A percentile compares a stretch with the other conserved stretches of the same genome.
These are phyloP conservation scores for Citrus glauca DNA, from an alignment of 345 rosid genomes.

Conservation along the genomic window DNA sequence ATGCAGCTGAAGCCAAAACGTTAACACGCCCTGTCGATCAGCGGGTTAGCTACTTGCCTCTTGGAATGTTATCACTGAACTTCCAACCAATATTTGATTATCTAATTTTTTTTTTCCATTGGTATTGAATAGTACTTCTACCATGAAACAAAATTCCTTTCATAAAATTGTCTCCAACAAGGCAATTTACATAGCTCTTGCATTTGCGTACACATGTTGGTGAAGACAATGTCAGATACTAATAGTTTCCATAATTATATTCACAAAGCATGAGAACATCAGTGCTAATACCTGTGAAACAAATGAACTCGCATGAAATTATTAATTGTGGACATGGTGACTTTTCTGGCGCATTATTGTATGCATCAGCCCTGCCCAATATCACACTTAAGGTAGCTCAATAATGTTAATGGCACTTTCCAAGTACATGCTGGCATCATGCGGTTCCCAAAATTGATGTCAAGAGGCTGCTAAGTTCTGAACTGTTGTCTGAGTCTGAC, in stretches of 20 bases:
- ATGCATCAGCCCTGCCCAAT: neutral
- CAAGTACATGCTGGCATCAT: neutral
- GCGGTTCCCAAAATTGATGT: neutral
- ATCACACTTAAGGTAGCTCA: neutral
- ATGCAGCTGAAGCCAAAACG: conserved; percentile 33
- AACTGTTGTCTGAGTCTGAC: neutral
- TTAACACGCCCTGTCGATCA: conserved; percentile 45
- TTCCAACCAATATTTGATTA: neutral
- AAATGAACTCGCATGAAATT: neutral
- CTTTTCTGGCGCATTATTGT: neutral
- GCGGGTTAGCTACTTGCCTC: conserved; percentile 40
- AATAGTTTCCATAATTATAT: neutral
- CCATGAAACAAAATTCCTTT: neutral
- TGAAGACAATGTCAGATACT: neutral
- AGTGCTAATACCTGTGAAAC: neutral
- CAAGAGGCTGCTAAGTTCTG: neutral
- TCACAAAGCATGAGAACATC: neutral
- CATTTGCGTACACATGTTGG: neutral
- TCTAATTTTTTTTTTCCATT: neutral
- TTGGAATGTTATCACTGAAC: neutral
- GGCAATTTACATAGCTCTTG: neutral
- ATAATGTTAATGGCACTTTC: neutral
- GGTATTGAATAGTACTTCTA: neutral
- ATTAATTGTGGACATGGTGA: neutral
- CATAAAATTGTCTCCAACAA: neutral